Evolutionary conservation across 1,284 basidiomycete species (phyloP), one percentile per base, ranked within the genome.

Genomic region (Melampsora americana): DNA sequence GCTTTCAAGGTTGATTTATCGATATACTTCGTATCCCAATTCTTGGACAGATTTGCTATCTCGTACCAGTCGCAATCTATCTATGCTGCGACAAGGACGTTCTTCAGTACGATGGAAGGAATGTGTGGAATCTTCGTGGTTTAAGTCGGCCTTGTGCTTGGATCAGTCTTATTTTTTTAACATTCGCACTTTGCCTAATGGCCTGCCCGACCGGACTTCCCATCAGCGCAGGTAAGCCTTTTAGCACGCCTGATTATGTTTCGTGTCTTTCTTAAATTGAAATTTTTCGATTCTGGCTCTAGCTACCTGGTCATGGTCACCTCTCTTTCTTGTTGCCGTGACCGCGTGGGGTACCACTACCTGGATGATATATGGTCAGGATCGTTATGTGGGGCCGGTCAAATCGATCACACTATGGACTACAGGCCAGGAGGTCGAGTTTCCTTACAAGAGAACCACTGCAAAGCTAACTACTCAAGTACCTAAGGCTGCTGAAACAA

Each of bases 321-420:
- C 71, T 28, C 50, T 66, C 23, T 50, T 74, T 20, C 64, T 64
- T 7, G 26, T 74, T 42, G 48, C 42, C 3, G 64, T 74, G 12
- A 66, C 71, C n/a, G 1, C 35, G 3, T 48, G 44, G 6, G 64
- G 62, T 18, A 74, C 48, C 42, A 61, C 66, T 23, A 65, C 53
- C 11, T 75, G 73, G 73, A 61, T 75, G 5, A 61, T 66, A 23
- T 75, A 75, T 35, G 73, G 73, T 20, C 66, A 56, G 20, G 62
- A 23, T 28, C 39, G 59, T 23, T 75, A 75, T 60, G 46, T 67
- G 9, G 73, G 73, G 11, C 73, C 73, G 7, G 67, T 75, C 18
- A 67, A 75, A 48, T 75, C 73, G 0, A 75, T 75, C 39, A 75
- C 73, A 9, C 67, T 67, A 9, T 75, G 73, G 73, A 75, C 73